Base-by-base conservation (phyloP, 306 rosid genomes). In the Bauhinia variegata region DNA sequence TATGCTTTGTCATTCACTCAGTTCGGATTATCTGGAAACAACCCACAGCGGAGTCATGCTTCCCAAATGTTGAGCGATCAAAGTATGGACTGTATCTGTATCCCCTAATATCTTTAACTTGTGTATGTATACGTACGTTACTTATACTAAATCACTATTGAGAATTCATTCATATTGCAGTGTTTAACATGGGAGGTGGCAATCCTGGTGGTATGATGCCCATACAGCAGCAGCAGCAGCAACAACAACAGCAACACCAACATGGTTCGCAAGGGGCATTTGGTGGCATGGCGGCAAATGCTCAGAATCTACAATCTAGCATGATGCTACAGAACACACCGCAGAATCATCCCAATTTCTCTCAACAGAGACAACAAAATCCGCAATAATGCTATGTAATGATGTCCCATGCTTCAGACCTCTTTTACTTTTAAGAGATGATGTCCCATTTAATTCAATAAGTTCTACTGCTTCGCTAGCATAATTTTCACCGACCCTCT, bases 331-430 rank as follows among this genome's bases (percentile, higher is more conserved):
- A 81, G 67, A 81, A 84, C 76, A 59, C 88, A 5, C 84, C 79
- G 16, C 98, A 89, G 73, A 83, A 64, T 78, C 96, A 85, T 79
- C 81, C 96, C 52, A 92, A 82, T 86, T 92, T 85, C 75, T 57
- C 82, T 14, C 98, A 92, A 67, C 96, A 89, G 78, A 84, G 95
- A 70, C 98, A 92, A 73, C 97, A 88, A 78, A 92, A 89, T 77
- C 96, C 78, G 69, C 90, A 85, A 67, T 87, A 72, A 83, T 67
- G 11, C 61, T n/a, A 6, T 54, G 32, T 51, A 34, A 68, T 68
- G n/a, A n/a, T n/a, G n/a, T n/a, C n/a, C n/a, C n/a, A n/a, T n/a
- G n/a, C n/a, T n/a, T n/a, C n/a, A n/a, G n/a, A n/a, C n/a, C n/a
- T n/a, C n/a, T n/a, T n/a, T n/a, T n/a, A n/a, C n/a, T n/a, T n/a